Base-by-base conservation (phyloP, 805 yeast species). In the Maudiozyma barnettii region DNA sequence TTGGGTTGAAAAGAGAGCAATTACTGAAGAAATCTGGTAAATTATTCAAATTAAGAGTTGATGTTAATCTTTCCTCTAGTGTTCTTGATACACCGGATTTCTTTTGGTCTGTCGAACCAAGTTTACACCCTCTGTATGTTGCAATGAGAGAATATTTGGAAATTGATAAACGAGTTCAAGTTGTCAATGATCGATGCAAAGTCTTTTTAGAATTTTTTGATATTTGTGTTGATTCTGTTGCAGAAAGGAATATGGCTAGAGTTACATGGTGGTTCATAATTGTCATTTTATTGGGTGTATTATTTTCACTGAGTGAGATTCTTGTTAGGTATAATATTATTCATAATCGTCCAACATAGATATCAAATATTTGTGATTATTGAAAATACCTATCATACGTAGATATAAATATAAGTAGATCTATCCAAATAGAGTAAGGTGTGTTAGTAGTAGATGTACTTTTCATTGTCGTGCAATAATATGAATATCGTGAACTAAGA, bases 21-120 rank as follows among this genome's bases (percentile, higher is more conserved):
- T 72, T 93, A 21, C 63, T 91, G 51, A 87, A 83, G 59, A 88
- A 91, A 59, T 85, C 95, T 1, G 99, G 99, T 7, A 81, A 84
- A 60, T 69, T 93, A 42, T 91, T 91, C 72, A 90, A 89, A 57
- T 66, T 93, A 26, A 73, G 98, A 44, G 96, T 90, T 13, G 98
- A 93, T 65, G 97, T 93, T 5, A 93, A 93, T 61, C 69, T 93
- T 44, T 82, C 91, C 4, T 86, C 96, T 10, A 86, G 86, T 53
- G 89, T 93, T 20, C 71, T 93, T 46, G 99, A 93, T 59, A 89
- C 96, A 0, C 99, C 99, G 0, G 96, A 88, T 51, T 89, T 87
- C 60, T 93, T 93, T 65, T 93, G 99, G 99, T 85, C 90, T 44
- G 76, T 75, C 51, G 99, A 93, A 66, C 99, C 99, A 5, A 90